phyloP scores from a whole-genome alignment of 768 basidiomycete genomes.

The Phylloporus sp. region DNA sequence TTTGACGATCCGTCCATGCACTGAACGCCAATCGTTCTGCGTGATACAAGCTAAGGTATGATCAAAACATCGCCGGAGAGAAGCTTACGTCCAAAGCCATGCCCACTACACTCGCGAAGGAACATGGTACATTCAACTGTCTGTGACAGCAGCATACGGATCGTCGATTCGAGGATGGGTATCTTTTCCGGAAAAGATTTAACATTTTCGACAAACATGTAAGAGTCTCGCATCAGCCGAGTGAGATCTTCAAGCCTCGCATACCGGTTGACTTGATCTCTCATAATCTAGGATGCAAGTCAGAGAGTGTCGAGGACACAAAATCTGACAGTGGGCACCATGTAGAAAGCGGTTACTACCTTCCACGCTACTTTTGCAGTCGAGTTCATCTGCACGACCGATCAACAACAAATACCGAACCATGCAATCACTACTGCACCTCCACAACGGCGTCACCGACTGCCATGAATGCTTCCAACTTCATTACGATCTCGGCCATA shows the following conservation, averaged over 20 bases:
- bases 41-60: conserved; percentile 2
- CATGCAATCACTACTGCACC: conserved; percentile 1
- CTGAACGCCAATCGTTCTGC: conserved; percentile 17
- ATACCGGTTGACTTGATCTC: conserved; percentile 27
- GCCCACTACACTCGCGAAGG: conserved; percentile 32
- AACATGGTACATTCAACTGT: conserved; percentile 36
- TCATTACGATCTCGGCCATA: conserved; percentile 20
- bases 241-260: conserved; percentile 24
- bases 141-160: conserved; percentile 26
- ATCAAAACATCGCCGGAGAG: neutral
- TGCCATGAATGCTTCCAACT: conserved; percentile 24
- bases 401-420: neutral
- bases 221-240: conserved; percentile 28
- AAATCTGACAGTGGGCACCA: conserved; percentile 6
- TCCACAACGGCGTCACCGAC: conserved; percentile 20
- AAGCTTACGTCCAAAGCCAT: conserved; percentile 31
- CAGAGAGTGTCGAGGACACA: neutral
- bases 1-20: conserved; percentile 19
- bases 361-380: conserved; percentile 28
- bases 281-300: conserved; percentile 21
- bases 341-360: conserved; percentile 24
- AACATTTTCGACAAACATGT: conserved; percentile 29
- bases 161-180: conserved; percentile 23
- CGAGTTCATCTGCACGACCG: conserved; percentile 20
- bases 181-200: conserved; percentile 26